Evolutionary conservation across 192 early-diverging fungal genomes (phyloP).

Genomic region (Phlyctochytrium arcticum): DNA sequence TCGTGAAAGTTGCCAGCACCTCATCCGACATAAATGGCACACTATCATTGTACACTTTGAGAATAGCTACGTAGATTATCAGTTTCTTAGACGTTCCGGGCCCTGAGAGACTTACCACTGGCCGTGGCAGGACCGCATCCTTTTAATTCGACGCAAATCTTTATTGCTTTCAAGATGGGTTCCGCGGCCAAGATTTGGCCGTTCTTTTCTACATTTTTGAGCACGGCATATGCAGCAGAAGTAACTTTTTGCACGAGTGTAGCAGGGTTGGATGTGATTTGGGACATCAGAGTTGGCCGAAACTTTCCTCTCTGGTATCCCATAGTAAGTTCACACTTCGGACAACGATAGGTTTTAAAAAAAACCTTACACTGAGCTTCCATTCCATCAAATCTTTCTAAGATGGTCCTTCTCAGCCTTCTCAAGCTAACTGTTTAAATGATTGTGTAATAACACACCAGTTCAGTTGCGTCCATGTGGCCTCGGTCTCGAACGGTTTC

Average conservation of each 20-base stretch:
- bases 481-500: no score
- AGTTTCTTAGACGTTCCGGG: no score
- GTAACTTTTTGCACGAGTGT: neutral
- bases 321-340: neutral
- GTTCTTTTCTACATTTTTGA: no score
- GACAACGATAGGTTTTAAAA: no score
- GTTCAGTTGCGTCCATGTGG: no score
- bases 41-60: neutral
- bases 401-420: no score
- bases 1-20: neutral
- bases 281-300: conserved; percentile 5
- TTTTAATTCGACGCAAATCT: neutral
- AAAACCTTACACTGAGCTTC: conserved; percentile 13
- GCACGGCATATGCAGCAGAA: neutral
- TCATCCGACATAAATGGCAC: conserved; percentile 23
- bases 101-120: no score
- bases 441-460: no score
- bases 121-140: conserved; percentile 18
- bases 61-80: no score
- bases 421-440: no score
- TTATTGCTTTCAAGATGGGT: neutral
- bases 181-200: neutral
- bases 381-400: conserved; percentile 4
- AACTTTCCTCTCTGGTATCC: conserved; percentile 8
- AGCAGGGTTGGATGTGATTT: neutral